phyloP scores from a whole-genome alignment of 495 filamentous ascomycete species.

The Bryoglossum gracile region DNA sequence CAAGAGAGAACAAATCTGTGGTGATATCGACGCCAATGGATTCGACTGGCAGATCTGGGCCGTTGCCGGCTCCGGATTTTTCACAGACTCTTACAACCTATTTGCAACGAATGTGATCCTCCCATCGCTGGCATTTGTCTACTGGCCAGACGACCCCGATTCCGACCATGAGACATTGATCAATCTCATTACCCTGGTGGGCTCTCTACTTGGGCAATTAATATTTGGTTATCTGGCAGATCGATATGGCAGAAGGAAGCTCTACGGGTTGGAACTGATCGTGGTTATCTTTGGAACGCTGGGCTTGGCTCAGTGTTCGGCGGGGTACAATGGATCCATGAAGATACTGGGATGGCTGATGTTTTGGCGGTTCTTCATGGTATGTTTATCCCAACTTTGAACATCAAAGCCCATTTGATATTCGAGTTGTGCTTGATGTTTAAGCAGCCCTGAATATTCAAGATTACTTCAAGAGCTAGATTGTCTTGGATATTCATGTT shows the following conservation, averaged over 20 bases:
- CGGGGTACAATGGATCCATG: conserved; percentile 38
- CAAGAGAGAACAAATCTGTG: too few relatives aligned
- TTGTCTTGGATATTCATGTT: too few relatives aligned
- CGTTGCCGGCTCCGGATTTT: conserved; percentile 60
- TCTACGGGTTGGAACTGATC: conserved; percentile 59
- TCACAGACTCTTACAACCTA: conserved; percentile 61
- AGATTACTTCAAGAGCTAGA: too few relatives aligned
- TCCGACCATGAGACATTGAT: conserved; percentile 34
- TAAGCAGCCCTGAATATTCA: too few relatives aligned
- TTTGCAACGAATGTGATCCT: conserved; percentile 61
- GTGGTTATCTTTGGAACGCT: conserved; percentile 48
- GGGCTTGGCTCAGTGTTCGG: conserved; percentile 39
- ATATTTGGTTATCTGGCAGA: conserved; percentile 58
- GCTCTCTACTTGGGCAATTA: conserved; percentile 53
- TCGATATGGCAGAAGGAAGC: conserved; percentile 49
- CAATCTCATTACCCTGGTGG: conserved; percentile 52
- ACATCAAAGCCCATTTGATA: too few relatives aligned
- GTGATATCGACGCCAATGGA: conserved; percentile 14
- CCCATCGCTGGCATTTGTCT: conserved; percentile 55
- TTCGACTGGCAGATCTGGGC: conserved; percentile 37
- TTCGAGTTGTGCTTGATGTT: too few relatives aligned
- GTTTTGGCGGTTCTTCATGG: conserved; percentile 46
- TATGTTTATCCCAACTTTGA: too few relatives aligned
- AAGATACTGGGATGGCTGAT: conserved; percentile 48
- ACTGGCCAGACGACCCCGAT: conserved; percentile 41